phyloP scores from a whole-genome alignment of 177 flowering plant species.

The Telopea speciosissima region DNA sequence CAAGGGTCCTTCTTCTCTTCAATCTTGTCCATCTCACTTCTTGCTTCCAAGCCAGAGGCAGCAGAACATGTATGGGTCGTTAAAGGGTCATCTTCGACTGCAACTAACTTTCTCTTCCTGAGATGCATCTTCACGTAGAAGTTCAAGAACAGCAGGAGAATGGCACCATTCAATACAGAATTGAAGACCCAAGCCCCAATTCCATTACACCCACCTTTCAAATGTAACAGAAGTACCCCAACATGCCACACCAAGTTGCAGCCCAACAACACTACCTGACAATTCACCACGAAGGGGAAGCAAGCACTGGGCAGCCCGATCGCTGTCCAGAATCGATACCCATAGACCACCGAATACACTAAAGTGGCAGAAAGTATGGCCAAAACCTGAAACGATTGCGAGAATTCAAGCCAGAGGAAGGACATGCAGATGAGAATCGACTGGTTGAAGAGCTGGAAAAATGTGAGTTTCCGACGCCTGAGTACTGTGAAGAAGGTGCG shows the following conservation, averaged over 20 bases:
- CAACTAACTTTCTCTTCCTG: slow-evolving; percentile 12
- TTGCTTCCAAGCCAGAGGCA: neutral
- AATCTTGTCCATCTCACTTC: slow-evolving; percentile 5
- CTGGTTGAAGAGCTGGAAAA: slow-evolving; percentile 50
- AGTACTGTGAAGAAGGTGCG: slow-evolving; percentile 52
- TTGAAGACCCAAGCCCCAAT: slow-evolving; percentile 80
- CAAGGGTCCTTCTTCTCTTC: slow-evolving; percentile 7
- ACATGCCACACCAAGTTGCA: slow-evolving; percentile 60
- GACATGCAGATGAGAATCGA: slow-evolving; percentile 46
- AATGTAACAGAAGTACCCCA: slow-evolving; percentile 61
- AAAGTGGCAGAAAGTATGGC: slow-evolving; percentile 51
- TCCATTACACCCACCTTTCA: slow-evolving; percentile 84
- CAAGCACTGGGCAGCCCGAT: slow-evolving; percentile 51
- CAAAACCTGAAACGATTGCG: slow-evolving; percentile 79
- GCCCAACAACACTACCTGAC: slow-evolving; percentile 47
- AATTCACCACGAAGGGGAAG: slow-evolving; percentile 53
- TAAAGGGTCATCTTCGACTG: neutral
- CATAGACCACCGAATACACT: slow-evolving; percentile 54
- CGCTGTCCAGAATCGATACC: slow-evolving; percentile 70
- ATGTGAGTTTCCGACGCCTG: slow-evolving; percentile 34
- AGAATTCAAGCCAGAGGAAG: slow-evolving; percentile 85
- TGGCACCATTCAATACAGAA: slow-evolving; percentile 59
- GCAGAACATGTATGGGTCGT: neutral
- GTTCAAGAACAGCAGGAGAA: slow-evolving; percentile 46
- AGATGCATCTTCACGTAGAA: slow-evolving; percentile 42